Evolutionary conservation across 2,329 filamentous ascomycete species (phyloP), one percentile per base, ranked within the genome.

Genomic region (Ophiosphaerella narmari): DNA sequence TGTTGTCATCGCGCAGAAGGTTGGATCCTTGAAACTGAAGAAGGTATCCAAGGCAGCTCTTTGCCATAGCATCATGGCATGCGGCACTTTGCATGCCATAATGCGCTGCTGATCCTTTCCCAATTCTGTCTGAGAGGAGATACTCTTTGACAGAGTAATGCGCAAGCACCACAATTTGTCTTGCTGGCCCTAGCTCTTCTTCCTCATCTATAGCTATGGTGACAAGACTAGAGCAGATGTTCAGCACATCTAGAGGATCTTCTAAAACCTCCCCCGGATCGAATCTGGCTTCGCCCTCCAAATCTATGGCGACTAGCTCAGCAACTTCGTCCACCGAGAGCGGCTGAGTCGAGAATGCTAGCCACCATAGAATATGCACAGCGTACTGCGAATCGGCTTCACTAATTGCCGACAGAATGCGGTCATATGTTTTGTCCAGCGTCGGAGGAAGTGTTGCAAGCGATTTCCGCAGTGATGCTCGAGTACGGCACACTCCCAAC

Each of bases 91-190:
- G 53, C 57, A 71, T 62, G 37, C 57, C 49, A 40, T 63, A 71
- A 4, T 38, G 37, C 21, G 39, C 41, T 47, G 61, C 62, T 37
- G 34, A 26, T 7, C 62, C 59, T 57, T 59, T 40, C 14, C 39
- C 37, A 26, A 66, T 63, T 24, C 63, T 62, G n/a, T 59, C 52
- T 38, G 67, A 71, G 1, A 63, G 18, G 18, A 72, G 65, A 33
- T 70, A 72, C 33, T 72, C 70, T 39, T 69, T 59, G 14, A 72
- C 67, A 23, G 68, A 72, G 43, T 66, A 72, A 43, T 72, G 70
- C 32, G 67, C 63, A 6, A 71, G 52, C 37, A 43, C 46, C 18
- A 63, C 34, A 12, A 55, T 46, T 18, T 37, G 46, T 36, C 39
- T n/a, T 8, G 29, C 21, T 32, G 43, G 12, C 37, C 29, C 9